Percentiles rank a stretch among this genome's conserved stretches.
These are phyloP conservation scores for Austroboletus festivus DNA, from an alignment of 768 basidiomycete species.

Conservation along the genomic window DNA sequence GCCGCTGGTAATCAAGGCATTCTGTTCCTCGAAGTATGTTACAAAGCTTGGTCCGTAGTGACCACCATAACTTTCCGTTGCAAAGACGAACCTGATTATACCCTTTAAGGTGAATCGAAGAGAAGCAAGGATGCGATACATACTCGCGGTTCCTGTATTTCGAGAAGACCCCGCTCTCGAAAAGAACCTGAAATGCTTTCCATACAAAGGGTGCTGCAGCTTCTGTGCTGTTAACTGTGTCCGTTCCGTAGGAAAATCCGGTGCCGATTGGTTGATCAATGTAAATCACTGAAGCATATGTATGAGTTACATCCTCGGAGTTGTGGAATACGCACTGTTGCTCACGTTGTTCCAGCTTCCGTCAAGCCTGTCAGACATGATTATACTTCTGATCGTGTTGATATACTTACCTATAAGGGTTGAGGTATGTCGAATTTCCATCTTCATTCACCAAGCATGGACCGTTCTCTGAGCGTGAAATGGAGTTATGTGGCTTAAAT, in stretches of 20 bases:
- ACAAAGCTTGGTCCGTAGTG: constrained; percentile 67
- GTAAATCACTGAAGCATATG: constrained; percentile 52
- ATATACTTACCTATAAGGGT: constrained; percentile 52
- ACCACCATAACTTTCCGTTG: constrained; percentile 67
- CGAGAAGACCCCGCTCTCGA: constrained; percentile 52
- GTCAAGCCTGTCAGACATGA: neutral
- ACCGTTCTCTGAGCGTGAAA: constrained; percentile 47
- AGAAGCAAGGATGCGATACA: constrained; percentile 14
- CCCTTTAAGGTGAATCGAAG: neutral
- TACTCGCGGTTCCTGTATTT: constrained; percentile 54
- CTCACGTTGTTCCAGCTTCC: constrained; percentile 69
- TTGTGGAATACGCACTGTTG: constrained; percentile 42
- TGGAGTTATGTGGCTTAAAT: neutral
- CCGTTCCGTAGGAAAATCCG: constrained; percentile 59
- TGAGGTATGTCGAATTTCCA: constrained; percentile 47
- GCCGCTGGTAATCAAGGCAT: constrained; percentile 45
- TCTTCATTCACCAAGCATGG: constrained; percentile 61
- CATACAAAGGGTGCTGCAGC: constrained; percentile 58
- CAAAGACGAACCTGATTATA: constrained; percentile 50
- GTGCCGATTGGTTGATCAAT: constrained; percentile 69
- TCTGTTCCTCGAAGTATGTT: constrained; percentile 63
- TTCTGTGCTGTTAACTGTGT: constrained; percentile 49
- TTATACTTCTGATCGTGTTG: too few species aligned
- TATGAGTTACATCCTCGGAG: constrained; percentile 16
- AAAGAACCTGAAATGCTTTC: constrained; percentile 61